A percentile compares a stretch with the other conserved stretches of the same genome.
Conservation (phyloP, 352 stramenopile genomes). For the Thalassiosira sp. region DNA sequence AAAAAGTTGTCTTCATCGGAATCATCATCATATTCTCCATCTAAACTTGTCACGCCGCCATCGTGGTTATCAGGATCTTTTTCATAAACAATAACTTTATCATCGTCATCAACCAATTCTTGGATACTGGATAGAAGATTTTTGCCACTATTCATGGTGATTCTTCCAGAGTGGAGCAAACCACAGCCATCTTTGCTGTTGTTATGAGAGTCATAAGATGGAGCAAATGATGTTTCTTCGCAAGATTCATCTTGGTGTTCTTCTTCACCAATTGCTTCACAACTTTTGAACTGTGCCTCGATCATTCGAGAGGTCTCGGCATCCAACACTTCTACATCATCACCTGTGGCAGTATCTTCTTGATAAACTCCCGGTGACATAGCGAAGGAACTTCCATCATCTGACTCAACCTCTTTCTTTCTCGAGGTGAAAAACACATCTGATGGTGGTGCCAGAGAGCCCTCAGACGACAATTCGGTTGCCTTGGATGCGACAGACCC, state of each 20-base stretch:
- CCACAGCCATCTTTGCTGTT: constrained; percentile 1
- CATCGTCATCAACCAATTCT: not conserved
- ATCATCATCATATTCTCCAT: constrained; percentile 16
- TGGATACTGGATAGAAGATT: not conserved
- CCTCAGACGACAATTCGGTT: not conserved
- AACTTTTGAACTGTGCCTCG: constrained; percentile 10
- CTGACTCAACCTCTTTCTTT: constrained; percentile 24
- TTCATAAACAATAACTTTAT: not conserved
- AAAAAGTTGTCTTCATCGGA: constrained; percentile 16
- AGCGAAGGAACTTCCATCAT: not conserved
- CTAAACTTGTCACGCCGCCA: constrained; percentile 4
- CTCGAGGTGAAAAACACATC: constrained; percentile 23
- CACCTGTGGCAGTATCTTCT: constrained; percentile 6
- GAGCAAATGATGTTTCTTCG: not conserved
- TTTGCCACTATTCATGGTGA: constrained; percentile 11
- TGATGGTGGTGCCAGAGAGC: not conserved
- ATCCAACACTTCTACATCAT: constrained; percentile 32
- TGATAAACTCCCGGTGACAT: not conserved
- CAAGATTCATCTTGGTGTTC: not conserved
- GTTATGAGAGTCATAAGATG: not conserved
- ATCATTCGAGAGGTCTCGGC: constrained; percentile 29
- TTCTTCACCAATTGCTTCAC: not conserved
- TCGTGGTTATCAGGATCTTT: not conserved
- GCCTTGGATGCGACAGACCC: not conserved
- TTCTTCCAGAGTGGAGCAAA: not conserved